These are phyloP conservation scores for Hydrangea macrophylla DNA, from an alignment of 148 eudicot genomes.

Conservation along the genomic window DNA sequence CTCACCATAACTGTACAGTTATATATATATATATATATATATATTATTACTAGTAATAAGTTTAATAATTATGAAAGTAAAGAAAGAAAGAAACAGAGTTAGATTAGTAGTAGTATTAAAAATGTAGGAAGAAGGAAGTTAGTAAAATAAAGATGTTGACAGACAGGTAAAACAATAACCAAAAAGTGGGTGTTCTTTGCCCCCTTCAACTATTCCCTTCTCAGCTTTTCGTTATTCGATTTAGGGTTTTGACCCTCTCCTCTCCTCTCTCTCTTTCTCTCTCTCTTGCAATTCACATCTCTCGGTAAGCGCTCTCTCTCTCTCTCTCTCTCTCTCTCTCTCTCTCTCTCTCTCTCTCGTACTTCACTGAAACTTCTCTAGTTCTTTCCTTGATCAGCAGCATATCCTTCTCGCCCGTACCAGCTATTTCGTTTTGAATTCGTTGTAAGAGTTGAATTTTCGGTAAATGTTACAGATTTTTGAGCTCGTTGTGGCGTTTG, in stretches of 20 bases:
- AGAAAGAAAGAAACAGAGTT: too few species aligned
- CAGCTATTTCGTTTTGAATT: not conserved
- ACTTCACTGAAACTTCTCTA: conserved; percentile 1
- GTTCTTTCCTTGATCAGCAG: conserved; percentile 2
- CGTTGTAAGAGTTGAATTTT: not conserved
- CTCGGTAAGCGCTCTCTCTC: too few species aligned
- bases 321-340: too few species aligned
- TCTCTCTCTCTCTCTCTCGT: too few species aligned
- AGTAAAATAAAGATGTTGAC: conserved; percentile 12
- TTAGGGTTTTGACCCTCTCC: conserved; percentile 17
- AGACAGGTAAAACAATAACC: conserved; percentile 13
- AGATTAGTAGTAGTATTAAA: too few species aligned
- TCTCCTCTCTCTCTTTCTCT: too few species aligned
- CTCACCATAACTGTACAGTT: too few species aligned
- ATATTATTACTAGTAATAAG: too few species aligned
- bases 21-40: too few species aligned
- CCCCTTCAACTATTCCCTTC: not conserved
- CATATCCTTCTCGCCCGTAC: not conserved
- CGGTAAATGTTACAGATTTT: not conserved
- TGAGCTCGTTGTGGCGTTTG: not conserved
- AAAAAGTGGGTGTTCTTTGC: conserved; percentile 4
- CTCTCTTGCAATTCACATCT: too few species aligned
- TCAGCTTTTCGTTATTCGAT: conserved; percentile 12
- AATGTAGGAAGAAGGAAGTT: not conserved
- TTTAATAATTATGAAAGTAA: too few species aligned